Percentiles rank a stretch among this genome's conserved stretches.
Conservation (phyloP, 441 rosid species). For the Syzygium malaccense region DNA sequence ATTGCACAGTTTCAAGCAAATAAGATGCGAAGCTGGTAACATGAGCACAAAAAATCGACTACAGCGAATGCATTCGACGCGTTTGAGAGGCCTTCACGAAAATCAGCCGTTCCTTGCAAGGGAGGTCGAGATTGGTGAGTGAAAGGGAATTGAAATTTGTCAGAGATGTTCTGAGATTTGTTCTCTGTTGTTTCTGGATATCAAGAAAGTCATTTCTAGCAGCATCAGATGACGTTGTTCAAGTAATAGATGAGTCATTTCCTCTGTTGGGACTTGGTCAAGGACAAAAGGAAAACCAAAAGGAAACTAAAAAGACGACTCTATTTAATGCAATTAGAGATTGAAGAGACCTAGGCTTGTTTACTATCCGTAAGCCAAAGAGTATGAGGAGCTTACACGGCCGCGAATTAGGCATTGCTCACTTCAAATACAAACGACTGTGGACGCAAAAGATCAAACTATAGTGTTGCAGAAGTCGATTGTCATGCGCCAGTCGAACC, state of each 20-base stretch:
- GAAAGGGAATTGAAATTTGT: neutral
- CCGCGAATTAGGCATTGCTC: neutral
- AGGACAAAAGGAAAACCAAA: neutral
- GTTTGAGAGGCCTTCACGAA: neutral
- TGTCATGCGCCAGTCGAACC: neutral
- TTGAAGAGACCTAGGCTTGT: no score
- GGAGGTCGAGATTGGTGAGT: neutral
- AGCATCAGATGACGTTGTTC: neutral
- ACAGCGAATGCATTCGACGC: neutral
- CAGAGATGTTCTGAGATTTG: neutral
- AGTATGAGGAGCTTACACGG: no score
- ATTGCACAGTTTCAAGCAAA: neutral
- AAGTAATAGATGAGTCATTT: neutral
- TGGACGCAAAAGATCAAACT: neutral
- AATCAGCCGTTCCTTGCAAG: neutral
- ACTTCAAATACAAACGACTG: neutral
- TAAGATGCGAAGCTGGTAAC: neutral
- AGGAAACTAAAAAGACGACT: neutral
- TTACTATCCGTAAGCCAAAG: no score
- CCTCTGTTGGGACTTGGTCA: neutral
- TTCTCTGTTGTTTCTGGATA: neutral
- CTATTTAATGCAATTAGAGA: no score
- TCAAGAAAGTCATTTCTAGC: rapidly evolving
- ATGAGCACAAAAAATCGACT: neutral
- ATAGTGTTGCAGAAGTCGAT: neutral